Percentiles rank a stretch among this genome's conserved stretches.
These are phyloP conservation scores for Aspergillus nanangensis DNA, from an alignment of 495 filamentous ascomycete genomes.

Conservation along the genomic window DNA sequence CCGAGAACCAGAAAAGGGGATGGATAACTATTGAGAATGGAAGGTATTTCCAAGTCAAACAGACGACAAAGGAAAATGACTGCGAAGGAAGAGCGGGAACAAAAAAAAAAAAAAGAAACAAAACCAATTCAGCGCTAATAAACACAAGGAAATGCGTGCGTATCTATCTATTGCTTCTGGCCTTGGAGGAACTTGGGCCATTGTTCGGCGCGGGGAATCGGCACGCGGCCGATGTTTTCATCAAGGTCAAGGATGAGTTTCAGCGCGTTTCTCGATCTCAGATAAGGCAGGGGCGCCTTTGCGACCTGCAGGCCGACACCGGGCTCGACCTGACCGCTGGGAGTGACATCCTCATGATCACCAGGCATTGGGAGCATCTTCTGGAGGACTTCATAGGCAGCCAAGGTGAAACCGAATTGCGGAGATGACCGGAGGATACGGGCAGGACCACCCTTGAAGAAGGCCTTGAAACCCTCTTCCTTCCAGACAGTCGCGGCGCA, in stretches of 20 bases:
- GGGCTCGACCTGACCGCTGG: slow-evolving; percentile 47
- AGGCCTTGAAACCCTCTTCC: slow-evolving; percentile 90
- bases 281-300: slow-evolving; percentile 69
- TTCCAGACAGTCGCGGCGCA: slow-evolving; percentile 75
- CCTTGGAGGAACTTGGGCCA: slow-evolving; percentile 37
- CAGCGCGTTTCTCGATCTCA: slow-evolving; percentile 87
- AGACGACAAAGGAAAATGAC: too few relatives aligned
- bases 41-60: slow-evolving; percentile 17
- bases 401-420: slow-evolving; percentile 96
- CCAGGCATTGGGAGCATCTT: slow-evolving; percentile 78
- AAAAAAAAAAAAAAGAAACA: slow-evolving; percentile 12
- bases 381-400: slow-evolving; percentile 89
- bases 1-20: slow-evolving; percentile 3
- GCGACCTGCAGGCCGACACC: slow-evolving; percentile 53
- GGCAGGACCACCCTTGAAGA: slow-evolving; percentile 97
- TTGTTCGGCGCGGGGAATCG: slow-evolving; percentile 48
- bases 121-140: slow-evolving; percentile 29
- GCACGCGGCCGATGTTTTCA: slow-evolving; percentile 74
- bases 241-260: slow-evolving; percentile 96
- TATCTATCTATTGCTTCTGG: slow-evolving; percentile 31
- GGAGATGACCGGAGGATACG: slow-evolving; percentile 91
- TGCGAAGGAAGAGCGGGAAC: too few relatives aligned
- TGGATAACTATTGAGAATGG: slow-evolving; percentile 1
- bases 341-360: slow-evolving; percentile 40
- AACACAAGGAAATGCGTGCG: slow-evolving; percentile 16